phyloP scores from a whole-genome alignment of 192 early-diverging fungal genomes.

The Spizellomyces sp. region DNA sequence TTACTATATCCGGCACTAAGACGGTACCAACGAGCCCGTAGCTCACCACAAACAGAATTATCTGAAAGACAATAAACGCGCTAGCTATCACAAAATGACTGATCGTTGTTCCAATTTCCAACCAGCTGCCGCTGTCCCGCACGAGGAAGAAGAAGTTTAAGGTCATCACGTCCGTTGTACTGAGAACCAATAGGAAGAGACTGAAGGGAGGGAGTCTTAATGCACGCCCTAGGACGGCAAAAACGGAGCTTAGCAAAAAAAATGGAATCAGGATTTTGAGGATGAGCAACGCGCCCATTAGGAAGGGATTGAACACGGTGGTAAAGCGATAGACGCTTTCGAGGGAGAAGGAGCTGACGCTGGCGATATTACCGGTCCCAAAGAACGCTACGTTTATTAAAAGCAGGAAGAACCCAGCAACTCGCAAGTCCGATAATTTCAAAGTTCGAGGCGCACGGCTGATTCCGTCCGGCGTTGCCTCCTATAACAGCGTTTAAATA shows the following conservation, averaged over 20 bases:
- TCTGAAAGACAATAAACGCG: slow-evolving; percentile 91
- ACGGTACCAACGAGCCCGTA: slow-evolving; percentile 58
- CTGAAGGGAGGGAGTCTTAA: slow-evolving; percentile 83
- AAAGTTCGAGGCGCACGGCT: slow-evolving; percentile 4
- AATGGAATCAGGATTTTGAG: slow-evolving; percentile 94
- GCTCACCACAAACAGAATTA: slow-evolving; percentile 80
- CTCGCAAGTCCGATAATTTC: slow-evolving; percentile 38
- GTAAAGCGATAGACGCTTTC: slow-evolving; percentile 87
- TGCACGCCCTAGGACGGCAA: slow-evolving; percentile 75
- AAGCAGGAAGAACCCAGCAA: slow-evolving; percentile 71
- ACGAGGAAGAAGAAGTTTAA: slow-evolving; percentile 97
- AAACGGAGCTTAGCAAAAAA: slow-evolving; percentile 83
- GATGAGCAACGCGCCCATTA: slow-evolving; percentile 84
- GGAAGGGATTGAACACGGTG: slow-evolving; percentile 87
- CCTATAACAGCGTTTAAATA: too few species aligned
- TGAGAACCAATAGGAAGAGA: slow-evolving; percentile 82
- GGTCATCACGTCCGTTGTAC: slow-evolving; percentile 90
- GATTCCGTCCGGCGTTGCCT: too few species aligned
- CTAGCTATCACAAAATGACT: slow-evolving; percentile 93
- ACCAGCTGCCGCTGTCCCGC: slow-evolving; percentile 87
- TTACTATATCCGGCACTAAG: slow-evolving; percentile 34
- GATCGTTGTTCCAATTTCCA: slow-evolving; percentile 96
- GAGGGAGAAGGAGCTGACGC: slow-evolving; percentile 81
- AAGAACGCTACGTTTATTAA: slow-evolving; percentile 95
- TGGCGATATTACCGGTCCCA: slow-evolving; percentile 95